A percentile compares a stretch with the other conserved stretches of the same genome.
Conservation (phyloP, 768 basidiomycete genomes). For the Tylopilus sp. region DNA sequence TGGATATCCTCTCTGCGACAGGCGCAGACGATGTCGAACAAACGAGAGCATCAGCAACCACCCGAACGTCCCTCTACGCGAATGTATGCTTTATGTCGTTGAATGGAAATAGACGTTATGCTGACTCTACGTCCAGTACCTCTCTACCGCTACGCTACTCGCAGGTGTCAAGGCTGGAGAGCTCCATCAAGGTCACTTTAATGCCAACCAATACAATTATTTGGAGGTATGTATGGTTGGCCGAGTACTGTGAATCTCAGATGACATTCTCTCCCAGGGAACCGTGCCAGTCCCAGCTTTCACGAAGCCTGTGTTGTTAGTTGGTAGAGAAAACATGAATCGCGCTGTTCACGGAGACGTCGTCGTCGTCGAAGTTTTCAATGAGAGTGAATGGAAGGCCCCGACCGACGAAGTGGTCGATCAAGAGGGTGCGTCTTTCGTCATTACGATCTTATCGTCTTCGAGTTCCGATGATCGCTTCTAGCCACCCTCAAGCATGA, state of each 20-base stretch:
- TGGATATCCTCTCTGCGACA: constrained; percentile 77
- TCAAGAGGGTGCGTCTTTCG: constrained; percentile 65
- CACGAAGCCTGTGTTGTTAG: constrained; percentile 74
- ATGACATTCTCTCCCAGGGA: constrained; percentile 47
- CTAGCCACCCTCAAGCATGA: constrained; percentile 82
- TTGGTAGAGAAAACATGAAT: constrained; percentile 93
- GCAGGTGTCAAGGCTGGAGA: constrained; percentile 85
- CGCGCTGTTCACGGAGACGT: constrained; percentile 91
- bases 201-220: constrained; percentile 94
- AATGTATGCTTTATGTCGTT: constrained; percentile 48
- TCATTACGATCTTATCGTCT: background rate
- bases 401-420: constrained; percentile 92
- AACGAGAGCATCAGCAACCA: constrained; percentile 51
- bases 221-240: constrained; percentile 59
- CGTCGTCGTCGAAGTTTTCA: constrained; percentile 86
- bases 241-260: background rate
- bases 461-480: background rate
- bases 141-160: constrained; percentile 63
- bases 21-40: constrained; percentile 63
- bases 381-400: constrained; percentile 87
- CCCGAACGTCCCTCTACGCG: constrained; percentile 63
- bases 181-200: constrained; percentile 91
- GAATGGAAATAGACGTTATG: background rate
- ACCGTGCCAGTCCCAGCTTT: constrained; percentile 73
- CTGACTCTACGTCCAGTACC: constrained; percentile 52